Percentiles rank a stretch among this genome's conserved stretches.
Evolutionary conservation across 345 rosid species (phyloP).

Genomic region (Lepidium aucheri): DNA sequence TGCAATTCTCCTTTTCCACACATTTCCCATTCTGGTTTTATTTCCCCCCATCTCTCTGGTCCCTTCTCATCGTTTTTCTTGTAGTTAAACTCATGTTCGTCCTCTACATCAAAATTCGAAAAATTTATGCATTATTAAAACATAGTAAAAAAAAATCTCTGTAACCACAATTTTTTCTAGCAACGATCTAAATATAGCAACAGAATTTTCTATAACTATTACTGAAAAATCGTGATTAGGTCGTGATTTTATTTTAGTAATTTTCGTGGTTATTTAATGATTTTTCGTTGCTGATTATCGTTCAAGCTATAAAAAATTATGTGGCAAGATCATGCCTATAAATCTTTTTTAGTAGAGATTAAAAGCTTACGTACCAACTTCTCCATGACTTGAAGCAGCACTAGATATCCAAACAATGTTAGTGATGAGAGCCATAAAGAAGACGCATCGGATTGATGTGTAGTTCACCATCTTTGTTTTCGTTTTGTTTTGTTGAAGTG

Average conservation of each 20-base stretch:
- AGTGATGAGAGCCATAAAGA: conserved; percentile 4
- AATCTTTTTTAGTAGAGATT: too few species aligned
- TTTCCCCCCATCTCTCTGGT: conserved; percentile 65
- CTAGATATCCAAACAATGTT: neutral
- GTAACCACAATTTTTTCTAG: too few species aligned
- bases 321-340: too few species aligned
- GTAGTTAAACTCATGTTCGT: conserved; percentile 61
- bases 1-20: conserved; percentile 73
- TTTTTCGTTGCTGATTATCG: too few species aligned
- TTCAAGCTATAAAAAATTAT: too few species aligned
- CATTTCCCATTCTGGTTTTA: conserved; percentile 49
- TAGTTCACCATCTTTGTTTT: conserved; percentile 3
- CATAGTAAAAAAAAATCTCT: neutral
- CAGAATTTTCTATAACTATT: too few species aligned
- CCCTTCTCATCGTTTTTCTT: conserved; percentile 34
- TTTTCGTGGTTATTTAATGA: too few species aligned
- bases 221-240: too few species aligned
- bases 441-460: conserved; percentile 1
- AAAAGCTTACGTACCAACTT: conserved; percentile 16
- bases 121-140: neutral
- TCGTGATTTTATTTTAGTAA: too few species aligned
- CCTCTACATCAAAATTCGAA: conserved; percentile 33
- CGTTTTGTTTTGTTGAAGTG: neutral
- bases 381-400: conserved; percentile 22
- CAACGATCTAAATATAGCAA: too few species aligned